A percentile compares a stretch with the other conserved stretches of the same genome.
Evolutionary conservation across 208 protist genomes (phyloP).

Genomic region (Histomonas meleagridis): DNA sequence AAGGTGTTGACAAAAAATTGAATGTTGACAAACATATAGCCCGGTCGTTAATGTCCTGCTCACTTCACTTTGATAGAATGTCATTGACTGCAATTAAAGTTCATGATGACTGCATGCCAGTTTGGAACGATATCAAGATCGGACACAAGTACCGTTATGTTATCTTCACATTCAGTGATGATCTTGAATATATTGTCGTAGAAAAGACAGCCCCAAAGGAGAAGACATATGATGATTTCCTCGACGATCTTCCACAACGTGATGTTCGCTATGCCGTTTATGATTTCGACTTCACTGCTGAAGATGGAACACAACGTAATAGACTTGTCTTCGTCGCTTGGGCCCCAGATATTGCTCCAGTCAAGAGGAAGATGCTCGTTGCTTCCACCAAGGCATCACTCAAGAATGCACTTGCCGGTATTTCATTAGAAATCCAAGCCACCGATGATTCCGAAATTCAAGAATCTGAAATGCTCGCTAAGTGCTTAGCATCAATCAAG

Average conservation of each 20-base stretch:
- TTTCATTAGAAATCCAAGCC: slow-evolving; percentile 6
- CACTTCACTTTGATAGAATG: slow-evolving; percentile 35
- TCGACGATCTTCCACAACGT: slow-evolving; percentile 25
- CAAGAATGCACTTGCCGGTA: not conserved
- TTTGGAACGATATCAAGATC: slow-evolving; percentile 34
- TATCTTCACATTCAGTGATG: slow-evolving; percentile 8
- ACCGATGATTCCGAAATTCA: slow-evolving; percentile 19
- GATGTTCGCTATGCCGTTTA: slow-evolving; percentile 36
- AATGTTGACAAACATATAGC: too few species aligned
- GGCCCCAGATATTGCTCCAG: slow-evolving; percentile 12
- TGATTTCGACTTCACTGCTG: not conserved
- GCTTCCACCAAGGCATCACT: not conserved
- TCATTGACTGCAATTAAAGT: not conserved
- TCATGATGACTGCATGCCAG: slow-evolving; percentile 11
- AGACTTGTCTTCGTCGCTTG: slow-evolving; percentile 30
- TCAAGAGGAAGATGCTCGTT: slow-evolving; percentile 14
- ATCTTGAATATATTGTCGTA: not conserved
- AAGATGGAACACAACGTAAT: slow-evolving; percentile 13
- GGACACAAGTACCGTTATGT: slow-evolving; percentile 3
- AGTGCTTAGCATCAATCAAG: slow-evolving; percentile 6
- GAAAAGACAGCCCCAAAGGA: not conserved
- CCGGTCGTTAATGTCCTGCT: too few species aligned
- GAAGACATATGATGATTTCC: slow-evolving; percentile 23
- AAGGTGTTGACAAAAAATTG: too few species aligned
- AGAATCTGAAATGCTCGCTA: not conserved